These are phyloP conservation scores for Neofusicoccum ribis DNA, from an alignment of 2,329 filamentous ascomycete genomes.

Conservation along the genomic window DNA sequence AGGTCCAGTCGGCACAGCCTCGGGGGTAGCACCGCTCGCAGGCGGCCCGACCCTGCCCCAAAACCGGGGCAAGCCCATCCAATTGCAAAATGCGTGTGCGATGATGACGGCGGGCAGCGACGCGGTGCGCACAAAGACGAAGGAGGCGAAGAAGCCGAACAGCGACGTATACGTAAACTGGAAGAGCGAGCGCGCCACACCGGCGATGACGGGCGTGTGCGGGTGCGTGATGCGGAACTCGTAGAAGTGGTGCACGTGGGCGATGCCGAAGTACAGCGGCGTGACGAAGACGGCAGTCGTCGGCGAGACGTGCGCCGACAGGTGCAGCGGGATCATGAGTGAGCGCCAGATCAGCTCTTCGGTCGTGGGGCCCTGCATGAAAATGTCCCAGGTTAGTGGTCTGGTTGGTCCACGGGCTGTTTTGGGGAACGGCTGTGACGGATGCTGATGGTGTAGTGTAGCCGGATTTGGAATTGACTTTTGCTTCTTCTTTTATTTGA, in stretches of 20 bases:
- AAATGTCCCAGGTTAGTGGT: background rate
- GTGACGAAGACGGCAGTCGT: conserved; percentile 72
- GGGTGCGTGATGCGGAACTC: conserved; percentile 85
- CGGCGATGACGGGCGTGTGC: conserved; percentile 61
- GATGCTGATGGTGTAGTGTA: background rate
- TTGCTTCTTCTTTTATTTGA: too few species aligned
- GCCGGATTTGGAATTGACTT: background rate
- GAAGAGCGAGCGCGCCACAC: conserved; percentile 71
- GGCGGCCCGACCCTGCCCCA: conserved; percentile 68
- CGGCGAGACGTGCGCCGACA: conserved; percentile 60
- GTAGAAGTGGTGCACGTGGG: conserved; percentile 94
- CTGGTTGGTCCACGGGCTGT: background rate
- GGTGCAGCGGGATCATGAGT: conserved; percentile 77
- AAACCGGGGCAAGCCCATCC: conserved; percentile 81
- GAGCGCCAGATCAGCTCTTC: conserved; percentile 95
- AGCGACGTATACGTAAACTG: conserved; percentile 89
- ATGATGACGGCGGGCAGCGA: conserved; percentile 73
- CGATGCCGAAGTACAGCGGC: conserved; percentile 87
- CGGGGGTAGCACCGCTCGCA: conserved; percentile 26
- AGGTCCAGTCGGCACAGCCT: conserved; percentile 38
- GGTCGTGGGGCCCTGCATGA: conserved; percentile 68
- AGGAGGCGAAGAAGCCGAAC: conserved; percentile 91
- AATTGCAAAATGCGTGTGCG: conserved; percentile 89
- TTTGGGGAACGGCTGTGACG: background rate
- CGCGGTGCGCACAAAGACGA: conserved; percentile 82